Evolutionary conservation across 371 early-diverging fungal species (phyloP), one percentile per base, ranked within the genome.

Genomic region (Mucor lusitanicus): DNA sequence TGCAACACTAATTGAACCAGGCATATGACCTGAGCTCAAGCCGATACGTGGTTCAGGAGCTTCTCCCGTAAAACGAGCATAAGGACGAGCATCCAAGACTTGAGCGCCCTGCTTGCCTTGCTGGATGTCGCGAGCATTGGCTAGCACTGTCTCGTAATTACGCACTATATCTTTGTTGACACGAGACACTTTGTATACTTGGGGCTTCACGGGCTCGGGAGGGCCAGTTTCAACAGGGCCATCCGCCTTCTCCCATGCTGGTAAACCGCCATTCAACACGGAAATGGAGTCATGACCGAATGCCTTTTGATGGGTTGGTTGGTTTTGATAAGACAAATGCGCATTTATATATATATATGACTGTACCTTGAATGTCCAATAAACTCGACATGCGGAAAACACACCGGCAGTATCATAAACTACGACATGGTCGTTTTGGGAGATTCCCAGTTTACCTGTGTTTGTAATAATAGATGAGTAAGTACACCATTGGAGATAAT

Each of bases 221-320:
- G 23, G 15, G 17, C 73, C 76, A 2, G 58, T 69, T 61, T 77
- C 80, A 15, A 61, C 58, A 9, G 83, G 73, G 0, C 83, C 82
- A 17, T 81, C 82, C 11, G 85, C 90, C 3, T 71, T 75, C 11
- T 80, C 72, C 98, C 98, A 98, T 54, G 84, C 83, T 15, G 87
- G 86, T 30, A 98, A 70, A 5, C 98, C 97, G 23, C 97, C 98
- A 59, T 96, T 88, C 55, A 98, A 77, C 6, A 98, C 88, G 27
- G 94, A 92, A 5, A 96, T 88, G 13, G 88, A 85, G 30, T 86
- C 64, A 69, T 96, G 96, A 3, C 95, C 95, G 87, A 96, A 95
- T 11, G 86, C 93, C 85, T 89, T 32, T n/a, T n/a, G n/a, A n/a
- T n/a, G n/a, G n/a, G n/a, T n/a, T n/a, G n/a, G 27, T 25, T 25